Evolutionary conservation across 495 filamentous ascomycete species (phyloP).

Genomic region (Aspergillus nidulans): DNA sequence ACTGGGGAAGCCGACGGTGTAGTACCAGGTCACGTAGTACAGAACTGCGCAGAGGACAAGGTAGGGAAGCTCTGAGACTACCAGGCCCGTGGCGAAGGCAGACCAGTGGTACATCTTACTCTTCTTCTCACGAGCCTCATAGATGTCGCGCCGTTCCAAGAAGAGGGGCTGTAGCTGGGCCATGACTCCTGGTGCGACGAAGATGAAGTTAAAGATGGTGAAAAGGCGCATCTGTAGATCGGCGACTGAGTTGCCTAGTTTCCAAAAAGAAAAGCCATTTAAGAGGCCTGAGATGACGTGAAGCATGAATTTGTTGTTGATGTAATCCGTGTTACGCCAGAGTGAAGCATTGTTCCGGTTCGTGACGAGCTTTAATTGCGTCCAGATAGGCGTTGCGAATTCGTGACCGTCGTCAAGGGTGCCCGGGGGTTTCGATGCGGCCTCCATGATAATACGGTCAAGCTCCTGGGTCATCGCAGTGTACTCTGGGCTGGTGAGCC

Average conservation of each 20-base stretch:
- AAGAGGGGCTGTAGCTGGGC: constrained; percentile 52
- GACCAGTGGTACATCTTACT: constrained; percentile 54
- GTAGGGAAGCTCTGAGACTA: constrained; percentile 52
- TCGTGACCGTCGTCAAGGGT: constrained; percentile 40
- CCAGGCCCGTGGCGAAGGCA: constrained; percentile 45
- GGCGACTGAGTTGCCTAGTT: constrained; percentile 25
- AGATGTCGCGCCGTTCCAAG: constrained; percentile 49
- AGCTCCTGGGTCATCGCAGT: constrained; percentile 46
- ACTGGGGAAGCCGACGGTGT: constrained; percentile 34
- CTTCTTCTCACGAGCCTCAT: constrained; percentile 49
- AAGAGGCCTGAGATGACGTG: constrained; percentile 45
- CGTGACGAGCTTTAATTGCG: constrained; percentile 54
- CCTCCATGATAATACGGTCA: constrained; percentile 45
- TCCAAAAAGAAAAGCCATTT: constrained; percentile 44
- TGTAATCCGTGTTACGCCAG: constrained; percentile 60
- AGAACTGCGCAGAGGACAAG: constrained; percentile 45
- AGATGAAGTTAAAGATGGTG: constrained; percentile 45
- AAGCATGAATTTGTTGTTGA: constrained; percentile 65
- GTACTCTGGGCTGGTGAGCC: constrained; percentile 53
- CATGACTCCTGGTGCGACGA: constrained; percentile 46
- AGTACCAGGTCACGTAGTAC: constrained; percentile 52
- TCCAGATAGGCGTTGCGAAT: constrained; percentile 54
- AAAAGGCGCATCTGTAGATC: constrained; percentile 34
- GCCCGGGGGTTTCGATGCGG: constrained; percentile 27
- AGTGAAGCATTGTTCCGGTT: constrained; percentile 54